Evolutionary conservation across 2,329 filamentous ascomycete genomes (phyloP), one percentile per base, ranked within the genome.

Genomic region (Hypomyces perniciosus): DNA sequence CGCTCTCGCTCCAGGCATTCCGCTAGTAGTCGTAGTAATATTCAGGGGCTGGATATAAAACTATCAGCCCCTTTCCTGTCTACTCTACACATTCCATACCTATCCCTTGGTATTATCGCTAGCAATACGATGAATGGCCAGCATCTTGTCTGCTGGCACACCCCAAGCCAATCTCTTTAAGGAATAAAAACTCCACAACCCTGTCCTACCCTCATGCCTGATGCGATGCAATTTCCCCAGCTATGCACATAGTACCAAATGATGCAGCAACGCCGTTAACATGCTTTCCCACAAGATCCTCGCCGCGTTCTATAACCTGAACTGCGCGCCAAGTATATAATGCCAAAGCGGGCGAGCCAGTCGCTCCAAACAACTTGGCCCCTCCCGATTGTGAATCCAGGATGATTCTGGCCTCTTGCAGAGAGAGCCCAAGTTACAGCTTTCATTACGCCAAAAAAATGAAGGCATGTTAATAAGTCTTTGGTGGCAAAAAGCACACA

Each of bases 221-320:
- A 59, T 59, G 59, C 56, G 59, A 62, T 64, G 62, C 57, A 59
- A 57, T 62, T 53, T 56, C 52, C 56, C 59, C 56, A 56, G 55
- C 54, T 59, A 55, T 60, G 59, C 57, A 55, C 54, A 54, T 48
- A 51, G 44, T 54, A 57, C 58, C 55, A 56, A 59, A 58, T 60
- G 56, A 63, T 65, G 61, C 60, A 61, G 59, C 58, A 68, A 68
- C 66, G 66, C 66, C 66, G 45, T 59, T 59, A 61, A 62, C 56
- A 68, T 67, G 65, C 63, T 67, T 31, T 64, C 54, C 65, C 57
- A 57, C 57, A 45, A 62, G 58, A 56, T 56, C 54, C 53, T 59
- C 58, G 48, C 58, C 57, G 53, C 53, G 56, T 54, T 61, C 60
- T 67, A 64, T 68, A 65, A 59, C 57, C 57, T 59, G 56, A 62